Evolutionary conservation across 495 filamentous ascomycete genomes (phyloP).

Genomic region (Aspergillus leporis): DNA sequence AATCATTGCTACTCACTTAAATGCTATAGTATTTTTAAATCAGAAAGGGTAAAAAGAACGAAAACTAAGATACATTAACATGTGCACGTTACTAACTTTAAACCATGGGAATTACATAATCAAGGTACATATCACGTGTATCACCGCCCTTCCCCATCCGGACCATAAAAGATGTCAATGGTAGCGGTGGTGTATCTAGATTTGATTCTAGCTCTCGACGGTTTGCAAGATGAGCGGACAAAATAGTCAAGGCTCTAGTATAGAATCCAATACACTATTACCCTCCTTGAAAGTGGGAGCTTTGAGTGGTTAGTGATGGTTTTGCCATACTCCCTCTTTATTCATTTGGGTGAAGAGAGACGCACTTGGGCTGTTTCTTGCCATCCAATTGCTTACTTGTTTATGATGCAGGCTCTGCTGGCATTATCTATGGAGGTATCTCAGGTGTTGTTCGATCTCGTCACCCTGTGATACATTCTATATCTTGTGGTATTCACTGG

Average conservation of each 20-base stretch:
- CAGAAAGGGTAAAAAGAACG: background rate
- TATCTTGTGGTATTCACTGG: constrained; percentile 75
- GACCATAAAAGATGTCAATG: constrained; percentile 1
- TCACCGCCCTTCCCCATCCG: background rate
- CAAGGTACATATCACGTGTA: constrained; percentile 8
- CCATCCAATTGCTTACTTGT: constrained; percentile 1
- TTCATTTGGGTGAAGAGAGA: background rate
- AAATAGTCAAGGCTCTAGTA: constrained; percentile 15
- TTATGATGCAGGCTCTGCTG: constrained; percentile 57
- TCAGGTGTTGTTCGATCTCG: constrained; percentile 66
- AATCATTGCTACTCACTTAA: too few species aligned
- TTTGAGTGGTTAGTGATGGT: constrained; percentile 48
- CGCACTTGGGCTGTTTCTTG: background rate
- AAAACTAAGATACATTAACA: background rate
- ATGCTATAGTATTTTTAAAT: too few species aligned
- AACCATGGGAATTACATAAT: background rate
- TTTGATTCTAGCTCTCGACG: background rate
- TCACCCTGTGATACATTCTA: constrained; percentile 67
- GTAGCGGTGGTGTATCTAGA: background rate
- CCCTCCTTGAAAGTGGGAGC: constrained; percentile 53
- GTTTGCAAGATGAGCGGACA: constrained; percentile 34
- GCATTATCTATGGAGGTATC: constrained; percentile 70
- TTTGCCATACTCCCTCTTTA: constrained; percentile 6
- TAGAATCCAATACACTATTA: constrained; percentile 28
- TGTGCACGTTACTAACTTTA: too few species aligned